phyloP scores from a whole-genome alignment of 345 rosid genomes.

The Euphorbia pulcherrima region DNA sequence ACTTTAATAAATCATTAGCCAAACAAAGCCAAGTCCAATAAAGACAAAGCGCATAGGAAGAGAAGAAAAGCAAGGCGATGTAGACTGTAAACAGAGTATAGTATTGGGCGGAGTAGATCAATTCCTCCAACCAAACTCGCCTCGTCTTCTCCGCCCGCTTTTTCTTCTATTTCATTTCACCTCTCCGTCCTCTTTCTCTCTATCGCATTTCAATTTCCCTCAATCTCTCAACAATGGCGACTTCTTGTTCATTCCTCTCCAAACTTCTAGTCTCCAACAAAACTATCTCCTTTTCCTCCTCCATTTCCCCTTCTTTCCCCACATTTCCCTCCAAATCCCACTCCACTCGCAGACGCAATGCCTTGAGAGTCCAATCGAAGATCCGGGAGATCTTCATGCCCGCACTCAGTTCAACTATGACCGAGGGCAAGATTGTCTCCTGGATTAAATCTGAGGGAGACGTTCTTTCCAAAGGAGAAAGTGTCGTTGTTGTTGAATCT shows the following conservation, averaged over 20 bases:
- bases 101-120: constrained; percentile 22
- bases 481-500: constrained; percentile 94
- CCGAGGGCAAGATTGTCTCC: constrained; percentile 97
- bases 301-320: constrained; percentile 30
- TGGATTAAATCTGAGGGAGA: constrained; percentile 97
- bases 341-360: constrained; percentile 21
- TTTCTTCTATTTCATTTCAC: constrained; percentile 5
- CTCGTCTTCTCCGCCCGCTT: constrained; percentile 81
- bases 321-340: constrained; percentile 20
- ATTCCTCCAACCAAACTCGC: constrained; percentile 46
- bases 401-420: constrained; percentile 96
- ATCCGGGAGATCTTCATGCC: constrained; percentile 99
- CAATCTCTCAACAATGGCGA: constrained; percentile 18
- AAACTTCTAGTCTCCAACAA: constrained; percentile 32
- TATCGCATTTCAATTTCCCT: constrained; percentile 4
- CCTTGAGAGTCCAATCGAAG: constrained; percentile 57
- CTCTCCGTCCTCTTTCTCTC: constrained; percentile 17
- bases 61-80: constrained; percentile 27
- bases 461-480: constrained; percentile 79
- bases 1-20: no score
- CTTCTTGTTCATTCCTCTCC: constrained; percentile 15
- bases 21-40: no score
- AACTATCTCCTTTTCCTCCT: constrained; percentile 29
- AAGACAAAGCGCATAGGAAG: background rate
- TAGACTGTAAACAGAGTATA: constrained; percentile 34